Conservation (phyloP, 306 rosid genomes). For the Cucurbita pepo region DNA sequence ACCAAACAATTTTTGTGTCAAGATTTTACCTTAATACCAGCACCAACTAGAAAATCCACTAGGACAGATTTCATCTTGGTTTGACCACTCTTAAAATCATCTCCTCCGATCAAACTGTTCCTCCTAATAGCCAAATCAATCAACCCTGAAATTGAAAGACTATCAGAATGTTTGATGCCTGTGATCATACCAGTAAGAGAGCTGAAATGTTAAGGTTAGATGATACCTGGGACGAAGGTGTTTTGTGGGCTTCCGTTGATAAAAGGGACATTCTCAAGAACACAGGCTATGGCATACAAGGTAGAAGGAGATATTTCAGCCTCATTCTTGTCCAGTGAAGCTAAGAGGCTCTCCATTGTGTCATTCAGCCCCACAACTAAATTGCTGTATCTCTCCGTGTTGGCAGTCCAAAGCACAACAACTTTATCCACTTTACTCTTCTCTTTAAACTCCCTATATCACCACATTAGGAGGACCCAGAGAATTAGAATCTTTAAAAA, state of each 20-base stretch:
- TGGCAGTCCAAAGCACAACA: constrained; percentile 96
- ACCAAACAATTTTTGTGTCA: background rate
- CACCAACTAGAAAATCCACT: constrained; percentile 97
- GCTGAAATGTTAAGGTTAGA: background rate
- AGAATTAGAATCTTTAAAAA: background rate
- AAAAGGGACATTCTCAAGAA: constrained; percentile 66
- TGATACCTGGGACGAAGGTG: constrained; percentile 83
- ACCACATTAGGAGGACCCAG: background rate
- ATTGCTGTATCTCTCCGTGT: constrained; percentile 92
- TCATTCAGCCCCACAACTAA: constrained; percentile 72
- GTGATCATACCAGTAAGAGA: background rate
- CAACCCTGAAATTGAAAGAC: constrained; percentile 29
- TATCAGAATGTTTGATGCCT: background rate
- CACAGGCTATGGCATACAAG: constrained; percentile 74
- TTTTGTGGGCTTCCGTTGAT: constrained; percentile 97
- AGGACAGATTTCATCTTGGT: constrained; percentile 92
- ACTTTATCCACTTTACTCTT: constrained; percentile 67
- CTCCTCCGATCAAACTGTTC: constrained; percentile 87
- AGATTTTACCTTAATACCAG: constrained; percentile 73
- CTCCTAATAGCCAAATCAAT: constrained; percentile 69
- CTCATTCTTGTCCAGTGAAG: constrained; percentile 67
- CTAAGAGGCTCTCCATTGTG: constrained; percentile 57
- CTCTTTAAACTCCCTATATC: constrained; percentile 71
- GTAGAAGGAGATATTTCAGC: constrained; percentile 96
- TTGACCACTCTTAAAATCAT: constrained; percentile 97